Evolutionary conservation across 2,329 filamentous ascomycete species (phyloP), one percentile per base, ranked within the genome.

Genomic region (Lojkania enalia): DNA sequence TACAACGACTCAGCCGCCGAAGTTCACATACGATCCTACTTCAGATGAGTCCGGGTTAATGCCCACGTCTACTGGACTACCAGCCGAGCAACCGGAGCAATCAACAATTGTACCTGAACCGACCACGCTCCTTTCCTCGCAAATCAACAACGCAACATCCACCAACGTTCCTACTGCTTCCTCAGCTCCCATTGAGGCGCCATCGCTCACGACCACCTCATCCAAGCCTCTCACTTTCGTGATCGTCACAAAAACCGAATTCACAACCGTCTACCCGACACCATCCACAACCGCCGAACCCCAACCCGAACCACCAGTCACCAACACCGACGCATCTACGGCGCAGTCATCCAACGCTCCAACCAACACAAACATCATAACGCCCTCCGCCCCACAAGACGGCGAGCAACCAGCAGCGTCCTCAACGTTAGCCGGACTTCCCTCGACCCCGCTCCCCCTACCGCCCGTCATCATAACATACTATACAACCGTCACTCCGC

Each of bases 381-480:
- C 15, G 9, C 20, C 37, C 12, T 15, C 32, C 11, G 25, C 27
- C 14, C 13, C 18, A 21, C 21, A 39, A 9, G 29, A 31, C 5
- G 11, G 12, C 16, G 15, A 29, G 18, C 23, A 23, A 20, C 11
- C 23, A 27, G 19, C 40, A 14, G 20, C 33, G 14, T 32, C 40
- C 11, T 40, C 57, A 5, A 45, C 54, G 23, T 35, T 58, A 11
- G 47, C 40, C 25, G 37, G 3, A 19, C 40, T 41, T 6, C 39
- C 48, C 16, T 33, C 50, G 33, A 51, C 23, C 15, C 40, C 42
- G 32, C 27, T 39, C 3, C 37, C 43, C 5, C 39, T 57, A 1
- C 62, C 62, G 14, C 60, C 61, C n/a, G 57, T 66, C 12, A 52
- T 65, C 3, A 43, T 66, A 20, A 67, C 64, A 3, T 49, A 59